Evolutionary conservation across 345 rosid species (phyloP), one percentile per base, ranked within the genome.

Genomic region (Mallotus nudiflorus): DNA sequence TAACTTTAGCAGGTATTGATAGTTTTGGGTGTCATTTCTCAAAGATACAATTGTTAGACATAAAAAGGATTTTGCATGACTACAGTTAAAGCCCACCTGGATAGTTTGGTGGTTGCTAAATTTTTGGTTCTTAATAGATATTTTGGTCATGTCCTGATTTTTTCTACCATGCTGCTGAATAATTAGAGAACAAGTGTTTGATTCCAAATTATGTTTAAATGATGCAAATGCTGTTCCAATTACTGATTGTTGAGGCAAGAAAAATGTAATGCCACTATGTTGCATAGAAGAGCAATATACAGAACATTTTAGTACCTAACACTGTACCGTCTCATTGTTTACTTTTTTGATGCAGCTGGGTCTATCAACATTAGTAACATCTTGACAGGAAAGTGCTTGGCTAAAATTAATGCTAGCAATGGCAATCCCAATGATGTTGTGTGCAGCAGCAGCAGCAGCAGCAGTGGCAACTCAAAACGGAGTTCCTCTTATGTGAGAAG

Each of bases 301-400:
- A 22, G 42, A 53, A 46, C 19, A 29, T 9, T 19, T 5, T 0
- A 48, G 39, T 49, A 48, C 57, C 69, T 49, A 57, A 49, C 40
- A 46, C n/a, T n/a, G n/a, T n/a, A n/a, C 2, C 8, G 19, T 62
- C 40, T 73, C 31, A 67, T 31, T n/a, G 3, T 24, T 57, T 53
- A 29, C 22, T 69, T 78, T 73, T 55, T 62, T 67, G 67, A n/a
- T 74, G 76, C 89, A 87, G 92, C 92, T 73, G 98, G 97, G 0
- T 92, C 99, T 0, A 92, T 95, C 72, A 92, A 92, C 77, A 76
- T 95, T 67, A 90, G 97, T 87, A 95, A 87, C 57, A 95, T 95
- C 77, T 77, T 90, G 89, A 92, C 96, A 0, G 98, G 99, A 70
- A 95, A 95, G 76, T 95, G 98, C 84, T 83, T 90, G 66, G 97